phyloP scores from a whole-genome alignment of 1,139 yeast species.

The Diutina scorzettiae region DNA sequence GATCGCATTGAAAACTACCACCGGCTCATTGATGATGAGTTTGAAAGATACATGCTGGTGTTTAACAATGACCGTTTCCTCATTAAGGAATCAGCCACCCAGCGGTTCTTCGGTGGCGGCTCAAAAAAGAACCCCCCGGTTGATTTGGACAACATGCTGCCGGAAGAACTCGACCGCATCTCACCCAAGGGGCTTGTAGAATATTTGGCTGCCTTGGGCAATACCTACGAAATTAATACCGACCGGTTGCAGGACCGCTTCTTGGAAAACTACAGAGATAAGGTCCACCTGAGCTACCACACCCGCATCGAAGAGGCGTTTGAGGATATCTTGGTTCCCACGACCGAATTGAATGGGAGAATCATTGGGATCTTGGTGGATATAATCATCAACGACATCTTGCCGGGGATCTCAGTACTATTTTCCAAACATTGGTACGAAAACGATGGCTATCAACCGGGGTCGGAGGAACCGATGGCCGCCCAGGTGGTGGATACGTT shows the following conservation, averaged over 20 bases:
- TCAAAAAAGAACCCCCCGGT: conserved; percentile 16
- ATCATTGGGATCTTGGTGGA: conserved; percentile 53
- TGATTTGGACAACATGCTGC: conserved; percentile 31
- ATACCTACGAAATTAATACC: conserved; percentile 73
- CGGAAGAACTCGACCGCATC: conserved; percentile 35
- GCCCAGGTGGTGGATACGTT: conserved; percentile 58
- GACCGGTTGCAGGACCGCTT: conserved; percentile 74
- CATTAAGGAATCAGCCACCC: conserved; percentile 29
- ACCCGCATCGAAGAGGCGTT: conserved; percentile 42
- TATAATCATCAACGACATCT: conserved; percentile 59
- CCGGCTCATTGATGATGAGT: conserved; percentile 46
- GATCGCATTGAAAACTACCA: conserved; percentile 54
- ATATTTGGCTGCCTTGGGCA: conserved; percentile 73
- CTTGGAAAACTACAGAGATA: conserved; percentile 47
- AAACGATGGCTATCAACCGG: conserved; percentile 5
- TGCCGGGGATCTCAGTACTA: conserved; percentile 29
- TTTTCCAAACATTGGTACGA: conserved; percentile 37
- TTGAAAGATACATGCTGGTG: conserved; percentile 30
- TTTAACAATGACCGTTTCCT: conserved; percentile 30
- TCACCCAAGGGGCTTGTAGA: conserved; percentile 74
- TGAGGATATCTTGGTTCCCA: conserved; percentile 60
- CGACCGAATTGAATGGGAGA: conserved; percentile 62
- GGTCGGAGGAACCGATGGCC: conserved; percentile 28
- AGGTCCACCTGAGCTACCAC: conserved; percentile 58
- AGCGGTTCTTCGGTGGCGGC: conserved; percentile 27